Conservation (phyloP, 805 yeast genomes). For the Scheffersomyces stipitis region DNA sequence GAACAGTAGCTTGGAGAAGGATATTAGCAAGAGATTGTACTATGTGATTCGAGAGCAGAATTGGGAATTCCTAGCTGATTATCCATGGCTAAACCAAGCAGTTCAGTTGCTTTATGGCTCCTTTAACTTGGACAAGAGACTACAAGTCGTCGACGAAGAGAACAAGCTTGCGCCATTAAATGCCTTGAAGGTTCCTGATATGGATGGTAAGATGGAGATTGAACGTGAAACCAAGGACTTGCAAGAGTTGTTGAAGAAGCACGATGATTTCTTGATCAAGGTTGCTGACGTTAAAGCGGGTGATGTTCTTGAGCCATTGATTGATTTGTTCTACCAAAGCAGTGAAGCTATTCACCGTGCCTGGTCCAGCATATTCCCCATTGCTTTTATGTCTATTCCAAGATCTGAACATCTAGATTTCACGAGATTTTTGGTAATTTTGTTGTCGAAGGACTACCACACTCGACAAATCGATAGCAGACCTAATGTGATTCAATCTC, state of each 20-base stretch:
- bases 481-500: constrained; percentile 82
- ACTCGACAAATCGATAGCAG: constrained; percentile 83
- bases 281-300: constrained; percentile 45
- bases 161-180: constrained; percentile 53
- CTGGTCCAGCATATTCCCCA: constrained; percentile 85
- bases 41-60: constrained; percentile 93
- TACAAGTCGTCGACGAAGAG: constrained; percentile 49
- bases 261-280: constrained; percentile 28
- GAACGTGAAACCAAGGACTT: constrained; percentile 24
- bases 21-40: constrained; percentile 72
- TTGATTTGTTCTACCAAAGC: constrained; percentile 80
- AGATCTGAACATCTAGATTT: constrained; percentile 81
- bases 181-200: constrained; percentile 30
- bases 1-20: constrained; percentile 73
- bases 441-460: constrained; percentile 89
- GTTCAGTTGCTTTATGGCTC: constrained; percentile 82
- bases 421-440: constrained; percentile 72
- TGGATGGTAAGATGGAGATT: constrained; percentile 22
- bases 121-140: constrained; percentile 50
- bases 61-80: constrained; percentile 94
- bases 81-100: constrained; percentile 94
- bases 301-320: constrained; percentile 67
- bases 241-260: constrained; percentile 21
- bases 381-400: constrained; percentile 71
- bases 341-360: constrained; percentile 75